These are phyloP conservation scores for Aspergillus sojae DNA, from an alignment of 2,329 filamentous ascomycete species.

Conservation along the genomic window DNA sequence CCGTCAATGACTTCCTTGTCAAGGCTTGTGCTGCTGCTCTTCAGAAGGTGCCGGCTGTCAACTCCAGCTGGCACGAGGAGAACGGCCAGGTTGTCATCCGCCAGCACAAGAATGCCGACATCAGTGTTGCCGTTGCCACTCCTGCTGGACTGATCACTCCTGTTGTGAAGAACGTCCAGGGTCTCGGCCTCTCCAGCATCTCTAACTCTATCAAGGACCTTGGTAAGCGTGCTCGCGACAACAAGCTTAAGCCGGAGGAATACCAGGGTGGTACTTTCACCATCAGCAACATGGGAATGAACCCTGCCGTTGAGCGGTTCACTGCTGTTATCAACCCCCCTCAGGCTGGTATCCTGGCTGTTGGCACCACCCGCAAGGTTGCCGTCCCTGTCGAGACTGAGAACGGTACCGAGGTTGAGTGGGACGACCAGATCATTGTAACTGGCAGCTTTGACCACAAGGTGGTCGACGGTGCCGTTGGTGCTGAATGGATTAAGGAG, in stretches of 20 bases:
- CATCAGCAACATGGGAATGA: conserved; percentile 99
- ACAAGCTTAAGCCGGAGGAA: conserved; percentile 99
- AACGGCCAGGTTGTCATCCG: conserved; percentile 80
- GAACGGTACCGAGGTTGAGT: conserved; percentile 79
- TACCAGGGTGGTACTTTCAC: conserved; percentile 99
- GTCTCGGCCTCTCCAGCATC: conserved; percentile 84
- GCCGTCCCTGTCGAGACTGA: conserved; percentile 83
- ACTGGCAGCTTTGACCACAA: conserved; percentile 99
- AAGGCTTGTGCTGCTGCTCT: conserved; percentile 89
- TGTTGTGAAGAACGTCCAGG: conserved; percentile 88
- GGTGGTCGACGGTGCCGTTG: conserved; percentile 94
- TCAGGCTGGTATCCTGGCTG: conserved; percentile 90
- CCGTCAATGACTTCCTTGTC: conserved; percentile 99
- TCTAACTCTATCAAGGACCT: conserved; percentile 92
- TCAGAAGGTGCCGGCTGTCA: conserved; percentile 92
- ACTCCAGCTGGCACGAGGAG: conserved; percentile 86
- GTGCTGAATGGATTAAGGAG: conserved; percentile 94
- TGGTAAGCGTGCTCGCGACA: conserved; percentile 91
- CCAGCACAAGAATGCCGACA: conserved; percentile 89
- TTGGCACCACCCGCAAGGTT: conserved; percentile 95
- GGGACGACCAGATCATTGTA: conserved; percentile 96
- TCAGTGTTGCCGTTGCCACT: conserved; percentile 93
- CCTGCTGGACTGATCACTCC: conserved; percentile 94
- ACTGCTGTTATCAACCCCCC: conserved; percentile 99
- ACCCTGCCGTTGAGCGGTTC: conserved; percentile 92